Evolutionary conservation across 768 basidiomycete species (phyloP), one percentile per base, ranked within the genome.

Genomic region (Leccinum olivaceopallidum): DNA sequence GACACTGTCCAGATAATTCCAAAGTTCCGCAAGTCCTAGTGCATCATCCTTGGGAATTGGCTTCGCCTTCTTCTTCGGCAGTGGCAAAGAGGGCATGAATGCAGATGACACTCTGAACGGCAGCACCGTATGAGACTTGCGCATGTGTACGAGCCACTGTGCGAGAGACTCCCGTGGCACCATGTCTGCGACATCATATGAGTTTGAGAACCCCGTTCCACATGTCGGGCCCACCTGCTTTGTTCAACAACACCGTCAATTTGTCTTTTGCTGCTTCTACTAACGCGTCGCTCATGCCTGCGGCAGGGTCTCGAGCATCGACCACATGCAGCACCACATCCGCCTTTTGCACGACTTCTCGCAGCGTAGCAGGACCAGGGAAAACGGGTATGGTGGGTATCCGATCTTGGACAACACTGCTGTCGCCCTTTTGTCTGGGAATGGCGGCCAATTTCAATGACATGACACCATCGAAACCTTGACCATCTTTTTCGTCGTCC

Each of bases 301-400:
- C 79, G 12, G 83, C 71, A 12, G 95, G 94, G 71, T 96, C 95
- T 53, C 93, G 81, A 2, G 88, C 90, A 70, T 96, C 95, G 49
- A 96, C 80, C 14, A 96, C 84, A 71, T 94, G 80, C 24, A 95
- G 61, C 3, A 95, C 73, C 6, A 92, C 88, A 71, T 97, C 91
- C 36, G 92, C 87, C 58, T 81, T 80, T 63, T 92, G 85, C 60
- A 96, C 69, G 6, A 90, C 92, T 18, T 65, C 56, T 14, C 69
- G 73, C 3, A 75, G 54, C 53, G 70, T 71, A 5, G 55, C 55
- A 52, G 73, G 73, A 49, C 73, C 74, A 13, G 70, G 66, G 10
- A 54, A 64, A 10, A 74, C 60, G 28, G 73, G 65, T 58, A 72
- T 58, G 18, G 55, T 37, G 20, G 67, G 64, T 56, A 55, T 59